Evolutionary conservation across 2,329 filamentous ascomycete species (phyloP).

Genomic region (Diplodia sapinea): DNA sequence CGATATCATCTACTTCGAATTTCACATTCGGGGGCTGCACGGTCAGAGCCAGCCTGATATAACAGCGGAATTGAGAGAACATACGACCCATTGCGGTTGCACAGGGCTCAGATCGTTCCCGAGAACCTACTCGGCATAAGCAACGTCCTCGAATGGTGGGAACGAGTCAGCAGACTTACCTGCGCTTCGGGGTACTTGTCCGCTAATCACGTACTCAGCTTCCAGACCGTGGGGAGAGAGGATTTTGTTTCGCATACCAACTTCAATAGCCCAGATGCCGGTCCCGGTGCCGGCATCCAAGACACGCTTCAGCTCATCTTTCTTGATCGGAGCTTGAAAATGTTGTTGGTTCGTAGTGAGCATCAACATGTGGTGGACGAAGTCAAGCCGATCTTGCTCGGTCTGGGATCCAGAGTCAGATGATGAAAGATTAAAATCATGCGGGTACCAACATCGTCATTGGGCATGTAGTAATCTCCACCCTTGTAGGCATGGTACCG

Average conservation of each 20-base stretch:
- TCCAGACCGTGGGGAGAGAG: neutral
- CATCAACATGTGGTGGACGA: conserved; percentile 38
- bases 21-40: conserved; percentile 60
- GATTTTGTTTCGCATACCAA: conserved; percentile 31
- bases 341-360: conserved; percentile 40
- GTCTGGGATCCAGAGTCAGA: conserved; percentile 33
- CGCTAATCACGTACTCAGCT: neutral
- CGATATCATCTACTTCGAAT: conserved; percentile 68
- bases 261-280: conserved; percentile 41
- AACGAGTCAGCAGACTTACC: neutral
- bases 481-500: conserved; percentile 39
- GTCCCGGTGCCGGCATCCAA: conserved; percentile 41
- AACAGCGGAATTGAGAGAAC: neutral
- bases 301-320: conserved; percentile 30
- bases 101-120: conserved; percentile 55
- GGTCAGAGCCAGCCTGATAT: neutral
- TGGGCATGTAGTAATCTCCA: conserved; percentile 40
- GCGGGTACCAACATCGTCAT: neutral
- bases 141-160: neutral
- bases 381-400: conserved; percentile 44
- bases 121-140: conserved; percentile 21
- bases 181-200: conserved; percentile 17
- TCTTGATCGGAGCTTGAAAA: conserved; percentile 34
- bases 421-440: rapidly evolving
- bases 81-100: conserved; percentile 47